These are phyloP conservation scores for Fusarium palustre DNA, from an alignment of 2,329 filamentous ascomycete genomes.

Conservation along the genomic window DNA sequence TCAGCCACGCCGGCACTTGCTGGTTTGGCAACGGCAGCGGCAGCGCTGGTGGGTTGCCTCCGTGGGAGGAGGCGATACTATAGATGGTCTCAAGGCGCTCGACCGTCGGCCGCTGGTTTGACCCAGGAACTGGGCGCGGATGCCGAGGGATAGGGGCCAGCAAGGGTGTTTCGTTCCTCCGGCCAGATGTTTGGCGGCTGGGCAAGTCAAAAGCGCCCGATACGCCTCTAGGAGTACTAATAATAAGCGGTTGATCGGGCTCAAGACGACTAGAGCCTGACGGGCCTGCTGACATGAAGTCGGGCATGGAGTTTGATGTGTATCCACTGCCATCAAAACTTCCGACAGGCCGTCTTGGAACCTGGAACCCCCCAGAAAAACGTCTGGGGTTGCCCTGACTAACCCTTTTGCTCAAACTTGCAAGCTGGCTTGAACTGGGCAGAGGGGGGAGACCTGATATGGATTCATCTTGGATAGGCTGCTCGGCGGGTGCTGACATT, in stretches of 20 bases:
- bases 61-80: constrained; percentile 49
- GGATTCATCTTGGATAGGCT: constrained; percentile 49
- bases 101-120: constrained; percentile 58
- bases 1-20: constrained; percentile 52
- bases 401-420: constrained; percentile 54
- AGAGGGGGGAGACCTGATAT: constrained; percentile 54
- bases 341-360: constrained; percentile 57
- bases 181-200: constrained; percentile 49
- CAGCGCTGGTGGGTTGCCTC: constrained; percentile 22
- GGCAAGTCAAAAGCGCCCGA: constrained; percentile 65
- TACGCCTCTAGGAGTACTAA: constrained; percentile 69
- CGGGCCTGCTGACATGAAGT: constrained; percentile 35
- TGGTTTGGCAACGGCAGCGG: constrained; percentile 20
- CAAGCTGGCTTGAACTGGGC: constrained; percentile 56
- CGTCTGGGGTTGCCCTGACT: constrained; percentile 56
- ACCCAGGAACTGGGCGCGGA: constrained; percentile 55
- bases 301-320: constrained; percentile 33
- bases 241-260: constrained; percentile 68
- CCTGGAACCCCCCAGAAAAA: constrained; percentile 57
- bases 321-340: constrained; percentile 47
- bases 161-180: constrained; percentile 58
- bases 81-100: constrained; percentile 68
- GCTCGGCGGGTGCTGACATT: constrained; percentile 50
- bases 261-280: constrained; percentile 31
- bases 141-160: constrained; percentile 66